Base-by-base conservation (phyloP, 1,139 yeast species). In the Blastobotrys arbuscula region DNA sequence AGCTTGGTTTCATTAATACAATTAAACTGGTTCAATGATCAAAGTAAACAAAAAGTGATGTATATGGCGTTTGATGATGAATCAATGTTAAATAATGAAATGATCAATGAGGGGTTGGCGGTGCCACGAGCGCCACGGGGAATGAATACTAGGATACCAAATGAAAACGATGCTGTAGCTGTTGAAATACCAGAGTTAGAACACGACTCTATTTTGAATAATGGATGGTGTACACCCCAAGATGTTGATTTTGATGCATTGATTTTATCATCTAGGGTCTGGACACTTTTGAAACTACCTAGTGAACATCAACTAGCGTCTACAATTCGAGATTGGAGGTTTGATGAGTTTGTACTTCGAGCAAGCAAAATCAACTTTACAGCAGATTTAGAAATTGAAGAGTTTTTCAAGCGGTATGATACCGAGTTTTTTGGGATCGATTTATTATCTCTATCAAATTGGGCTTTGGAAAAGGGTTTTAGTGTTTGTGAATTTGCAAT, bases 311-410 rank as follows among this genome's bases (percentile, higher is more conserved):
- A 59, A 53, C 38, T 46, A 64, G 21, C 51, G 59, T 68, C 45
- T 28, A 28, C 30, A 33, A 31, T 38, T 37, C 26, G 37, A 42
- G 20, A 40, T 30, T 34, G 37, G 50, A 26, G 28, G 31, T 48
- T 50, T 18, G 42, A 44, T 19, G 39, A 28, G n/a, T 40, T 44
- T 18, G 46, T 48, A 7, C 13, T 38, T 6, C 38, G 50, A 13
- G 42, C 46, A 13, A 50, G 54, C 10, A 46, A 54, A 10, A 50
- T 55, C 13, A 68, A 67, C 41, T 68, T 57, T 49, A 65, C 70
- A 9, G 64, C 69, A 16, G 71, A 67, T 48, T 68, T 64, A 48
- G 68, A 59, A 21, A 51, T 56, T 18, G 61, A 59, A 23, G 72
- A 67, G 50, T 68, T 67, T 43, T 49, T 63, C 31, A 59, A 57